These are phyloP conservation scores for Chalara sp. DNA, from an alignment of 2,329 filamentous ascomycete genomes.

Conservation along the genomic window DNA sequence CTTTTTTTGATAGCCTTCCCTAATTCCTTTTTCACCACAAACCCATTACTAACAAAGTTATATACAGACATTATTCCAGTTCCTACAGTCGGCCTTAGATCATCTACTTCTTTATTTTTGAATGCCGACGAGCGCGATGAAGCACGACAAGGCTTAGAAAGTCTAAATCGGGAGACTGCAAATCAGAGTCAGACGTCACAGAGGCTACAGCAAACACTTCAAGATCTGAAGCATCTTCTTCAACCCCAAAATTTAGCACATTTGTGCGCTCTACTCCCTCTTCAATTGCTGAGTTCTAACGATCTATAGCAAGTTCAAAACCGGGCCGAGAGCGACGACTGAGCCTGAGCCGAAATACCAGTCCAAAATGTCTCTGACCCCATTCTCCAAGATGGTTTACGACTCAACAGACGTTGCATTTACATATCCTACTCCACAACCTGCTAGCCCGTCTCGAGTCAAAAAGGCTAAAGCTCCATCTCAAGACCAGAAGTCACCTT, in stretches of 20 bases:
- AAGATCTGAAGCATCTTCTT: constrained; percentile 69
- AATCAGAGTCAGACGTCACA: constrained; percentile 52
- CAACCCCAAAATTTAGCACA: constrained; percentile 63
- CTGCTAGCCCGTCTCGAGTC: constrained; percentile 8
- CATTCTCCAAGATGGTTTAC: constrained; percentile 26
- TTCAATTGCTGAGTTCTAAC: constrained; percentile 21
- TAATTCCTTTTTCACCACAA: not conserved
- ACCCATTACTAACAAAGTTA: constrained; percentile 13
- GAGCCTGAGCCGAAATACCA: constrained; percentile 2
- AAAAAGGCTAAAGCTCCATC: constrained; percentile 2
- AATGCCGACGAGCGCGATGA: constrained; percentile 45
- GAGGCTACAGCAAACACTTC: constrained; percentile 63
- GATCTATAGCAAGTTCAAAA: constrained; percentile 48
- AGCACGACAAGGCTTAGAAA: constrained; percentile 50
- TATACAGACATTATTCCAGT: constrained; percentile 57
- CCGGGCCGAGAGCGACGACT: constrained; percentile 29
- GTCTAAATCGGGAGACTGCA: constrained; percentile 64
- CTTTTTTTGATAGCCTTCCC: not conserved
- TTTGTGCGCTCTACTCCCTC: constrained; percentile 29
- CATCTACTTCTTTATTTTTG: constrained; percentile 43
- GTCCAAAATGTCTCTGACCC: constrained; percentile 19
- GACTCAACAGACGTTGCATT: constrained; percentile 24
- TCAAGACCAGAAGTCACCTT: constrained; percentile 13
- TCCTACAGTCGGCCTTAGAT: constrained; percentile 49
- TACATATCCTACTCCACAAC: constrained; percentile 17